These are phyloP conservation scores for Excoecaria cochinchinensis DNA, from an alignment of 345 rosid species.

Conservation along the genomic window DNA sequence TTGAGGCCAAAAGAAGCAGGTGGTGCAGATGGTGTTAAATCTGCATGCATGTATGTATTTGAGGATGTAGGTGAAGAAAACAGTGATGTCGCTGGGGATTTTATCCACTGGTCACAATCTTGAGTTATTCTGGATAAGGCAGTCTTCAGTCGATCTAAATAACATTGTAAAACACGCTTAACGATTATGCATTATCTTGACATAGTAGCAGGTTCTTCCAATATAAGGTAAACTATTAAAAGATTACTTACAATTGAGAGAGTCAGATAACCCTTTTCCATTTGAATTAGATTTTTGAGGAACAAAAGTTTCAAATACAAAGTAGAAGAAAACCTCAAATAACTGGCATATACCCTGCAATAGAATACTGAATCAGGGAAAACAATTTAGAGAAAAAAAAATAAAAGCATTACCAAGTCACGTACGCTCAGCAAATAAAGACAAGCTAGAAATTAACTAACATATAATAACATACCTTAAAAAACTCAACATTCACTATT, in stretches of 20 bases:
- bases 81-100: conserved; percentile 48
- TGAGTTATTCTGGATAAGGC: conserved; percentile 80
- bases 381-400: conserved; percentile 30
- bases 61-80: conserved; percentile 50
- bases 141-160: conserved; percentile 76
- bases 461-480: conserved; percentile 56
- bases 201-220: neutral
- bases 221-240: neutral
- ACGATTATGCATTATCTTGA: conserved; percentile 8
- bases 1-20: conserved; percentile 72
- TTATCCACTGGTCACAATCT: conserved; percentile 95
- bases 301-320: conserved; percentile 74
- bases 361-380: conserved; percentile 58
- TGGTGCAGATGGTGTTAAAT: conserved; percentile 55
- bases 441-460: conserved; percentile 12
- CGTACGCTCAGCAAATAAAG: conserved; percentile 14
- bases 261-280: conserved; percentile 55
- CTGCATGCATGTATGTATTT: conserved; percentile 47
- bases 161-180: conserved; percentile 20
- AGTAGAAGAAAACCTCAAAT: conserved; percentile 78
- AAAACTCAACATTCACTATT: conserved; percentile 85
- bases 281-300: conserved; percentile 52
- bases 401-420: conserved; percentile 7
- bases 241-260: conserved; percentile 67
- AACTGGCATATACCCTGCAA: conserved; percentile 97